These are phyloP conservation scores for Aphanomyces astaci DNA, from an alignment of 352 stramenopile species.

Conservation along the genomic window DNA sequence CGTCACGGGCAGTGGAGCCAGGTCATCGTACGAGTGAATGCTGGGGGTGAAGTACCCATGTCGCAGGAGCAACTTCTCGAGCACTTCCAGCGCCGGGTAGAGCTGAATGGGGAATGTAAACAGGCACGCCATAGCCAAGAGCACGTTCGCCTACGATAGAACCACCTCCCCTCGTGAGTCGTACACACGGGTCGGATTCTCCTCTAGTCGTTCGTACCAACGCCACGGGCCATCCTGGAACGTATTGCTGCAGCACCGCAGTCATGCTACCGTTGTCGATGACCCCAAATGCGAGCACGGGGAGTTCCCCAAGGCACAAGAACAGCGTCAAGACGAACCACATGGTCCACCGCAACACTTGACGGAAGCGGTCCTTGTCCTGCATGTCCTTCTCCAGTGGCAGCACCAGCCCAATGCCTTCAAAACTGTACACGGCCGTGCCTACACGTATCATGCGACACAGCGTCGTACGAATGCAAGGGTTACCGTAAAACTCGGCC, in stretches of 20 bases:
- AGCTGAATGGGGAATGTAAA: conserved; percentile 79
- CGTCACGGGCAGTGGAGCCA: neutral
- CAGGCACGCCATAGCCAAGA: conserved; percentile 62
- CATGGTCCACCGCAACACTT: conserved; percentile 53
- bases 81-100: conserved; percentile 63
- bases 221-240: conserved; percentile 54
- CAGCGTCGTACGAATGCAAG: too few species aligned
- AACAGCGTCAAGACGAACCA: conserved; percentile 63
- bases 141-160: conserved; percentile 43
- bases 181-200: too few species aligned
- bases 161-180: neutral
- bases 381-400: conserved; percentile 75
- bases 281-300: conserved; percentile 53
- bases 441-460: conserved; percentile 25
- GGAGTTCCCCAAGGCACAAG: conserved; percentile 59
- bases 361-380: conserved; percentile 43
- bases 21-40: conserved; percentile 25
- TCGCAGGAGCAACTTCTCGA: conserved; percentile 50
- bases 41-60: conserved; percentile 36
- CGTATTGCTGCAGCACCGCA: conserved; percentile 62
- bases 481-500: conserved; percentile 54
- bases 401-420: conserved; percentile 67
- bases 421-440: conserved; percentile 74
- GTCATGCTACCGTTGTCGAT: conserved; percentile 78
- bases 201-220: conserved; percentile 37